Percentiles rank a stretch among this genome's conserved stretches.
These are phyloP conservation scores for Candida easanensis DNA, from an alignment of 805 yeast genomes.

Conservation along the genomic window DNA sequence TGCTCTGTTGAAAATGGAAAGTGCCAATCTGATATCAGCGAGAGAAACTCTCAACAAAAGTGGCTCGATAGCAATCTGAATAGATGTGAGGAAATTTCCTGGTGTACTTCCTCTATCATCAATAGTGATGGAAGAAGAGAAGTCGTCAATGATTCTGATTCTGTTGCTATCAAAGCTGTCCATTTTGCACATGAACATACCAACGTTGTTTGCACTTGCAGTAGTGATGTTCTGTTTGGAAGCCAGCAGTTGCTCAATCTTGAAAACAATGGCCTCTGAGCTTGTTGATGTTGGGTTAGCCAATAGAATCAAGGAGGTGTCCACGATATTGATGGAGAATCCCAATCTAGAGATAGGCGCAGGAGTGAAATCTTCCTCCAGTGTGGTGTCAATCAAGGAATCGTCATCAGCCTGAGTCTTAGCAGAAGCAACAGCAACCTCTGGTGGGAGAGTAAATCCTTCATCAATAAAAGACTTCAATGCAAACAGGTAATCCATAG, in stretches of 20 bases:
- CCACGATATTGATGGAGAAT: slow-evolving; percentile 64
- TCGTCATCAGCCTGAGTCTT: background rate
- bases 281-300: slow-evolving; percentile 70
- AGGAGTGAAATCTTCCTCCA: slow-evolving; percentile 9
- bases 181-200: slow-evolving; percentile 84
- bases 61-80: slow-evolving; percentile 76
- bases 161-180: slow-evolving; percentile 56
- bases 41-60: slow-evolving; percentile 77
- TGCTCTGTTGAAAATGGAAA: slow-evolving; percentile 70
- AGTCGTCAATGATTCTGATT: slow-evolving; percentile 82
- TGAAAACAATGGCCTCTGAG: slow-evolving; percentile 88
- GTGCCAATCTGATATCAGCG: slow-evolving; percentile 81
- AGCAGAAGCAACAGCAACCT: background rate
- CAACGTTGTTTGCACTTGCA: slow-evolving; percentile 71
- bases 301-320: slow-evolving; percentile 72
- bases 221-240: slow-evolving; percentile 67
- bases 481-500: slow-evolving; percentile 82
- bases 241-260: slow-evolving; percentile 72
- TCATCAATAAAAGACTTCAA: slow-evolving; percentile 59
- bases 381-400: slow-evolving; percentile 5
- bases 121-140: slow-evolving; percentile 70
- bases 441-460: slow-evolving; percentile 34
- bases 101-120: slow-evolving; percentile 68
- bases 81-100: slow-evolving; percentile 54
- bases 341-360: slow-evolving; percentile 33